These are phyloP conservation scores for Petasospora fabianii DNA, from an alignment of 1,139 yeast genomes.

Conservation along the genomic window DNA sequence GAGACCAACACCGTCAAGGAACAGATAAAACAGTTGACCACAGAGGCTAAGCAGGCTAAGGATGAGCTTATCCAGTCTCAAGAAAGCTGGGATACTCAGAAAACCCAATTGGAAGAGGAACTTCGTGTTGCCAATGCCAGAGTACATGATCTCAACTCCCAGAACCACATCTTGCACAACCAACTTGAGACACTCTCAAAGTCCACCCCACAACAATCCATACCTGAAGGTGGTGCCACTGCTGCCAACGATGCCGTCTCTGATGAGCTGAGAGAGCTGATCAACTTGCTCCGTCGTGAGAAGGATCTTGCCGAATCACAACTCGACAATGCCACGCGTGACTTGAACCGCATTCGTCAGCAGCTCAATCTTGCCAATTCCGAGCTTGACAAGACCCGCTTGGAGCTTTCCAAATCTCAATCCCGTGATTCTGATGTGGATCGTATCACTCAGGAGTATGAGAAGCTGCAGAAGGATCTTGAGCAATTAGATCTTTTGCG, in stretches of 20 bases:
- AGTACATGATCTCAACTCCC: constrained; percentile 56
- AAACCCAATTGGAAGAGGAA: constrained; percentile 48
- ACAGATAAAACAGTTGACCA: constrained; percentile 35
- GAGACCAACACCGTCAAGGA: constrained; percentile 37
- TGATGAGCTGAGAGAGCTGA: constrained; percentile 50
- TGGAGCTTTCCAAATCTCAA: constrained; percentile 40
- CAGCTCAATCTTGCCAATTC: constrained; percentile 37
- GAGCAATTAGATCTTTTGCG: constrained; percentile 67
- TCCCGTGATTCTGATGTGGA: constrained; percentile 38
- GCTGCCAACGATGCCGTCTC: constrained; percentile 21
- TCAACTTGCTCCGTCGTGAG: constrained; percentile 67
- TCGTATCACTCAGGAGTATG: constrained; percentile 44
- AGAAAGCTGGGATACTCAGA: constrained; percentile 43
- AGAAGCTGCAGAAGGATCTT: constrained; percentile 55
- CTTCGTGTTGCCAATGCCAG: constrained; percentile 43
- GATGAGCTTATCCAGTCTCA: constrained; percentile 34
- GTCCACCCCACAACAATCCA: no score
- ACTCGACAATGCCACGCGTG: constrained; percentile 37
- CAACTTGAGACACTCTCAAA: constrained; percentile 53
- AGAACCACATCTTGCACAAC: constrained; percentile 63
- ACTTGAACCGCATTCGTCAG: constrained; percentile 32
- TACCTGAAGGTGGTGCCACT: constrained; percentile 14
- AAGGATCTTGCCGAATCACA: constrained; percentile 70
- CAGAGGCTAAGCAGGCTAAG: constrained; percentile 32
- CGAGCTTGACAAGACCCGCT: constrained; percentile 44